Evolutionary conservation across 768 basidiomycete species (phyloP), one percentile per base, ranked within the genome.

Genomic region (Boletellus emodensis): DNA sequence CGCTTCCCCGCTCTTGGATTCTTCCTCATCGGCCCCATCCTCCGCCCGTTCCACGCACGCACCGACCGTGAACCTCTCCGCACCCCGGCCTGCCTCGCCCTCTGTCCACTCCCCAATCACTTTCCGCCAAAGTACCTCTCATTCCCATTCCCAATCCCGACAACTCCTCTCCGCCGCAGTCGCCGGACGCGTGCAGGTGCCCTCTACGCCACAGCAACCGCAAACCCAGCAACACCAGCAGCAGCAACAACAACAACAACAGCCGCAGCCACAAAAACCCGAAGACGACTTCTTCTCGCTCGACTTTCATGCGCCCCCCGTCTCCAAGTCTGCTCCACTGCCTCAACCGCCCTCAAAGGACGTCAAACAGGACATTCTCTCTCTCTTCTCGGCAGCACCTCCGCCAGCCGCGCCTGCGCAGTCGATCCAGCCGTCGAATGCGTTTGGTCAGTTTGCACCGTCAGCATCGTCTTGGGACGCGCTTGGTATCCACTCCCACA

Each of bases 361-460:
- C 59, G 77, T 84, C 40, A 94, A 92, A 58, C 79, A 89, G 48
- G 87, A 94, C 56, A 94, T 94, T 55, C 73, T 94, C 15, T 89
- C 89, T 0, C 76, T 94, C 37, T 93, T 90, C 66, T 81, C 24
- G 24, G 24, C 24, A 7, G 24, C 24, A 26, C 24, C 24, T 26
- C 24, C 24, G 6, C 24, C 24, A 26, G 24, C 87, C 14, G 60
- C 75, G 0, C 63, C 75, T 1, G 32, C 60, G 7, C 41, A 43
- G 17, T 30, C 30, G 4, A 9, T 43, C 28, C 41, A 43, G 41
- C 13, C 41, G 2, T 32, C 41, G 28, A 32, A 43, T 8, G 41
- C 65, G 15, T 75, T 71, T 54, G 74, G 70, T 3, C 72, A 75
- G 43, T 74, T 74, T 52, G 51, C 58, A 22, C 53, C 66, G 33